Evolutionary conservation across 2,329 filamentous ascomycete species (phyloP).

Genomic region (Hawksworthiomyces lignivorus): DNA sequence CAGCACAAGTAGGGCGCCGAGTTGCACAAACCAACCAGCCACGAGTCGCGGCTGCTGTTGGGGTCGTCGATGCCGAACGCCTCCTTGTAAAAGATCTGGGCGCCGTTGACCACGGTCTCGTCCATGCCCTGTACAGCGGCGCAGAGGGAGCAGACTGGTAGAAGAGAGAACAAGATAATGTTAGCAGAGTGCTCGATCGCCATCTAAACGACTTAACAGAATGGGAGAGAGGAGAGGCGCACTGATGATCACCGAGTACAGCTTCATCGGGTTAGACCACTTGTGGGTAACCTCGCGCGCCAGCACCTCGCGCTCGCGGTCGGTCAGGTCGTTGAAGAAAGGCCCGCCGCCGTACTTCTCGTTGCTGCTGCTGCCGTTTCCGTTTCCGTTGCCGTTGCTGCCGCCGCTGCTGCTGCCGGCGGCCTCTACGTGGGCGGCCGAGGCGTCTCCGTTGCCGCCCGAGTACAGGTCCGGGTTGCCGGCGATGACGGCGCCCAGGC

Average conservation of each 20-base stretch:
- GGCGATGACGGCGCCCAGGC: constrained; percentile 51
- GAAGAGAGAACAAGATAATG: not conserved
- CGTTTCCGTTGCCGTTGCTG: not conserved
- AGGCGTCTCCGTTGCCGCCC: constrained; percentile 15
- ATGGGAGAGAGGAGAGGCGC: constrained; percentile 14
- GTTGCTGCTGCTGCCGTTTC: too few relatives aligned
- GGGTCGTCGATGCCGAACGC: constrained; percentile 53
- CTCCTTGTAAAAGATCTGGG: constrained; percentile 55
- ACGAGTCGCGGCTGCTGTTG: constrained; percentile 39
- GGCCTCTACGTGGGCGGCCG: too few relatives aligned
- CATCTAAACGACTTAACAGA: too few relatives aligned
- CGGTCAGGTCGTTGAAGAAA: constrained; percentile 39
- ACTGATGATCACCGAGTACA: constrained; percentile 57
- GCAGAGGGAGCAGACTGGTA: constrained; percentile 51
- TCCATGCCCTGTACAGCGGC: constrained; percentile 68
- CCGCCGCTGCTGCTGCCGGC: not conserved
- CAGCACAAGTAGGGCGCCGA: constrained; percentile 57
- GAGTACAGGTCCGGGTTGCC: constrained; percentile 43
- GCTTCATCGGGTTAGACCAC: constrained; percentile 59
- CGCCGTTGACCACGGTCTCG: constrained; percentile 62
- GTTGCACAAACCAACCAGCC: constrained; percentile 56
- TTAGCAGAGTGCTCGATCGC: too few relatives aligned
- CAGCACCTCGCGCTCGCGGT: constrained; percentile 50
- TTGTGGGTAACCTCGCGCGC: constrained; percentile 55
- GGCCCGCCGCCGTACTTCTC: constrained; percentile 5